Conservation (phyloP, 495 filamentous ascomycete species). For the Aspergillus bertholletiae region DNA sequence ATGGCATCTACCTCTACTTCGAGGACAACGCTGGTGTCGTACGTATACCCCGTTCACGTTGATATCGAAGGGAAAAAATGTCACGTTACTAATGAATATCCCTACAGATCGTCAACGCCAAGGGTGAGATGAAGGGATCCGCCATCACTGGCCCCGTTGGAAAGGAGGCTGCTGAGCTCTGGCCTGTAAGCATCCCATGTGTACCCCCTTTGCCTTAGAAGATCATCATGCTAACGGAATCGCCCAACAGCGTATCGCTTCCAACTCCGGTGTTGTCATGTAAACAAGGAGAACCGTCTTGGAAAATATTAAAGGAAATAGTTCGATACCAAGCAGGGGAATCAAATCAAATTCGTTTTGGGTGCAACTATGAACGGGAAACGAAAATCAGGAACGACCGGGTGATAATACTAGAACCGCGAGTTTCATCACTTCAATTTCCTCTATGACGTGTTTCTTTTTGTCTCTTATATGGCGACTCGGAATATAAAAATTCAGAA, state of each 20-base stretch:
- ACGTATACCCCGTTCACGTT: slow-evolving; percentile 9
- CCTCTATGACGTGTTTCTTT: slow-evolving; percentile 7
- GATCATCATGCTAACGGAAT: slow-evolving; percentile 1
- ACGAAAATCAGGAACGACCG: slow-evolving; percentile 9
- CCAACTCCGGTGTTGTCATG: slow-evolving; percentile 99
- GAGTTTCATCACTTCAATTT: slow-evolving; percentile 3
- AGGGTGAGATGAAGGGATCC: slow-evolving; percentile 99
- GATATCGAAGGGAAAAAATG: not conserved
- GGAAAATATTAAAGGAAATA: slow-evolving; percentile 29
- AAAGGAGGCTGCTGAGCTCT: slow-evolving; percentile 99
- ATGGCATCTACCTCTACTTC: slow-evolving; percentile 99
- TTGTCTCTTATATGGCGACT: slow-evolving; percentile 9
- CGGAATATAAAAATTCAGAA: slow-evolving; percentile 9
- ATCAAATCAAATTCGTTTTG: slow-evolving; percentile 21
- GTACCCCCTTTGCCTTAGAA: not conserved
- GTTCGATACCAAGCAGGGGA: slow-evolving; percentile 42
- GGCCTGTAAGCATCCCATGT: slow-evolving; percentile 67
- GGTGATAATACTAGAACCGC: not conserved
- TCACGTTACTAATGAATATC: not conserved
- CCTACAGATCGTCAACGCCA: slow-evolving; percentile 94
- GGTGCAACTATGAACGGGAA: slow-evolving; percentile 23
- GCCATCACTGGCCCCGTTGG: slow-evolving; percentile 98
- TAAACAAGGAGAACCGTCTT: slow-evolving; percentile 52
- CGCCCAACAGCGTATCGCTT: slow-evolving; percentile 81
- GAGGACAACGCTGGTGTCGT: slow-evolving; percentile 99